Base-by-base conservation (phyloP, 1,284 basidiomycete genomes). In the Volvariella volvacea region DNA sequence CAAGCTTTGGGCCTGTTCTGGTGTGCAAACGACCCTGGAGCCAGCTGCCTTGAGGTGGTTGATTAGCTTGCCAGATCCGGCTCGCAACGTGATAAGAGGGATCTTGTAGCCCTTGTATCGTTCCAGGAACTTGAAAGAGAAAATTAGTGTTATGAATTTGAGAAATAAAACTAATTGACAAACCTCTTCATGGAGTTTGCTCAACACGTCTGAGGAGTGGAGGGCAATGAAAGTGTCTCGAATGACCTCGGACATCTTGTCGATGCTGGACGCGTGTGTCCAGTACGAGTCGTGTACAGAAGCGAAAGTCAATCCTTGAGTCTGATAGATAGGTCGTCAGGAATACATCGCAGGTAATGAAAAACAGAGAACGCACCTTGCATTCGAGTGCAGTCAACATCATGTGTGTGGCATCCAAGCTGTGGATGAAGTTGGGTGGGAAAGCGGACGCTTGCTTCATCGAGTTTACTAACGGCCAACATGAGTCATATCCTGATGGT, bases 251-350 rank as follows among this genome's bases (percentile, higher is more conserved):
- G 89, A 90, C 92, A 99, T 96, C 45, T 80, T 70, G 63, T 97
- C 91, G 48, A 98, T 88, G 50, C 78, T 80, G 31, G 73, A 78
- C 0, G 95, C 89, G 60, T 99, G 95, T 4, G 95, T 98, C 95
- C 95, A 99, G 70, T 98, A 99, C 1, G 93, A 97, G 62, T 99
- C 96, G 64, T 99, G 95, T 10, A 99, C 96, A 2, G 92, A 90
- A 0, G 94, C 95, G 61, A 98, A 98, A 0, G 85, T 86, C 48
- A 96, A 61, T 39, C 71, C 73, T 56, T 77, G 74, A 15, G 80
- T 74, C 83, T 88, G 47, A n/a, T 19, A 39, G 41, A 17, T 30
- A 16, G 19, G 31, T 16, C n/a, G n/a, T n/a, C 4, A 16, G 20
- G 21, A 34, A 21, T 4, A 39, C 25, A 19, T 9, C 4, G 16